Evolutionary conservation across 495 filamentous ascomycete genomes (phyloP), one percentile per base, ranked within the genome.

Genomic region (Usnea hakonensis): DNA sequence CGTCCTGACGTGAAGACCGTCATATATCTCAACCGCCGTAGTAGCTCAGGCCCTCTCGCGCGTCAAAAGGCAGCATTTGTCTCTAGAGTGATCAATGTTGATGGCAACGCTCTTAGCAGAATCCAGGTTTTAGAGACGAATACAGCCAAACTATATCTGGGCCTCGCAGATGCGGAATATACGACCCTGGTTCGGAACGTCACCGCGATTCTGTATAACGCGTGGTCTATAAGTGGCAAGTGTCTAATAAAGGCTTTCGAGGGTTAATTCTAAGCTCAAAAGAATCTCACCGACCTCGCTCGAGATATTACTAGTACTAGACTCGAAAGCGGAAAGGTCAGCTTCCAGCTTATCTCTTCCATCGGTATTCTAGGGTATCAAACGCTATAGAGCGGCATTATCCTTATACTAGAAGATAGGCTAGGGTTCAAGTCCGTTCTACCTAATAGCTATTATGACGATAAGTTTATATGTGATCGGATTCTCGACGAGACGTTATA

Each of bases 191-290:
- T 72, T 5, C 57, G 68, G 5, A 70, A 48, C n/a, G 79, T 80
- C 2, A 85, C 82, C 0, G 77, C 83, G 50, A 78, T 85, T 23
- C 65, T 85, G 38, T 82, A 85, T 68, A 84, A 81, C 57, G 83
- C 81, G 6, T 84, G 81, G 81, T 80, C 78, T 0, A 84, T 85
- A 81, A 79, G 74, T 62, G 75, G 64, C 28, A 78, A 68, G 35
- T 69, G 77, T 1, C 70, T 75, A 0, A 30, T 85, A 0, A 64
- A 71, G 3, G 72, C 66, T 10, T 81, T 81, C 40, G 80, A 81
- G 60, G 54, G 74, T 0, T 81, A 84, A 59, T 82, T 86, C 62
- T 59, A 69, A 14, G 64, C 73, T 19, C 71, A 83, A 72, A 70
- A 73, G 3, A 79, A 79, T 55, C 67, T 84, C 7, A 58, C 82